phyloP scores from a whole-genome alignment of 2,329 filamentous ascomycete genomes.

The Phialocephala sp. region DNA sequence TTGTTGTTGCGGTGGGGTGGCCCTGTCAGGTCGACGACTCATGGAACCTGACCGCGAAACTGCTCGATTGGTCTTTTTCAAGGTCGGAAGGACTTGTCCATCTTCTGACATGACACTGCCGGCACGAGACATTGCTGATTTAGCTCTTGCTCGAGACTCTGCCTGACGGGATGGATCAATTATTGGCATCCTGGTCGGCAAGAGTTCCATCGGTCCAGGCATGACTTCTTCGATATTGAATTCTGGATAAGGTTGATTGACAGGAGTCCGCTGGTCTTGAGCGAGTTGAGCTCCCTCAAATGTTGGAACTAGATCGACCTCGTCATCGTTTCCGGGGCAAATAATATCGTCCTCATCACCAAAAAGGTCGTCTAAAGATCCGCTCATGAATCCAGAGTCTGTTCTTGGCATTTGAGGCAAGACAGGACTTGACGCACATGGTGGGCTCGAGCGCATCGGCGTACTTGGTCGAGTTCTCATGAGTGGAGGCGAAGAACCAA shows the following conservation, averaged over 20 bases:
- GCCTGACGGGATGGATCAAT: slow-evolving; percentile 24
- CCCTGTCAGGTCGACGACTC: slow-evolving; percentile 16
- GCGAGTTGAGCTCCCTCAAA: slow-evolving; percentile 37
- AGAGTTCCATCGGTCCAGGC: slow-evolving; percentile 50
- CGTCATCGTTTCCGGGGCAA: slow-evolving; percentile 45
- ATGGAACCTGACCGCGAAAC: slow-evolving; percentile 23
- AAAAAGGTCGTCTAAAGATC: slow-evolving; percentile 63
- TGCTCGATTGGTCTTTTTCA: slow-evolving; percentile 28
- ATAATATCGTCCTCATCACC: slow-evolving; percentile 58
- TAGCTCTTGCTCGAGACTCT: slow-evolving; percentile 37
- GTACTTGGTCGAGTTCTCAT: slow-evolving; percentile 66
- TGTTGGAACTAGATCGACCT: slow-evolving; percentile 42
- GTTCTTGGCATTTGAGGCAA: slow-evolving; percentile 61
- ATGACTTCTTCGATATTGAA: slow-evolving; percentile 45
- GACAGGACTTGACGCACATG: slow-evolving; percentile 67
- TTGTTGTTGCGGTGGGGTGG: slow-evolving; percentile 5
- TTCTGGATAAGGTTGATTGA: slow-evolving; percentile 31
- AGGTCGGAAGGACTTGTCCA: slow-evolving; percentile 36
- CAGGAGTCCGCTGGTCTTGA: slow-evolving; percentile 16
- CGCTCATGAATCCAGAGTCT: slow-evolving; percentile 87
- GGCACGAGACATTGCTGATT: slow-evolving; percentile 42
- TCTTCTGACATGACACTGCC: slow-evolving; percentile 41
- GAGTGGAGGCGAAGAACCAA: slow-evolving; percentile 89
- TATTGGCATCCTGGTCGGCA: slow-evolving; percentile 45
- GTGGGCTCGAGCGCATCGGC: slow-evolving; percentile 80